These are phyloP conservation scores for Cutaneotrichosporon cavernicola DNA, from an alignment of 1,284 basidiomycete genomes.

Conservation along the genomic window DNA sequence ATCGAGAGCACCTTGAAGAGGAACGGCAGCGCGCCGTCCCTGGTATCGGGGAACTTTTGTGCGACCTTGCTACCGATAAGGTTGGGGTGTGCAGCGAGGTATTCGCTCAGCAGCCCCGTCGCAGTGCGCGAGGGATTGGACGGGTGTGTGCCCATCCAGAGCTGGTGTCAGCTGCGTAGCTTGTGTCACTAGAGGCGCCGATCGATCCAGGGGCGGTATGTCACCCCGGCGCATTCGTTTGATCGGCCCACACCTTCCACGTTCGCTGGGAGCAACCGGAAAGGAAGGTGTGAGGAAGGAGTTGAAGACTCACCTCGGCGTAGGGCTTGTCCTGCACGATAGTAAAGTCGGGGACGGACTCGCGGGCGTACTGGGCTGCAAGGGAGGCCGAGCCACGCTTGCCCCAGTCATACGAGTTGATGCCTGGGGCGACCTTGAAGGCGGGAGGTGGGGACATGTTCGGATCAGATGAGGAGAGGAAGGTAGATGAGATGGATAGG, in stretches of 20 bases:
- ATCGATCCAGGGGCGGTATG: neutral
- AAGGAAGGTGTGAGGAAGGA: no score
- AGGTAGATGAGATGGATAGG: neutral
- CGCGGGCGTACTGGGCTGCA: constrained; percentile 58
- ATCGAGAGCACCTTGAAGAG: constrained; percentile 93
- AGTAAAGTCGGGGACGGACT: constrained; percentile 56
- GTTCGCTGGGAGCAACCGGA: no score
- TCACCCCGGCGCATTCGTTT: neutral
- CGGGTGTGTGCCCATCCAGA: constrained; percentile 99
- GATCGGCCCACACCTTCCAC: no score
- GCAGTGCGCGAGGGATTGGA: constrained; percentile 74
- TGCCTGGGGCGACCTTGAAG: constrained; percentile 50
- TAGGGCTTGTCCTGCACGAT: constrained; percentile 62
- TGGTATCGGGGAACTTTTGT: constrained; percentile 61
- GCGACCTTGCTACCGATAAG: constrained; percentile 68
- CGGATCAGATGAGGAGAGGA: neutral
- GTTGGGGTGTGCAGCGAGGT: constrained; percentile 66
- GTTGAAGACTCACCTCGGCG: constrained; percentile 60
- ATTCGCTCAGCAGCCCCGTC: constrained; percentile 59
- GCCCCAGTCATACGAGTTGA: constrained; percentile 59
- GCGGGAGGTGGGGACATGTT: constrained; percentile 22
- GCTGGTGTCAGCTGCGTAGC: constrained; percentile 54
- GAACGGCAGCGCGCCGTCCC: constrained; percentile 78
- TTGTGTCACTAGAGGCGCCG: neutral
- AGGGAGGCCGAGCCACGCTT: constrained; percentile 58